Base-by-base conservation (phyloP, 1,284 basidiomycete species). In the Boletus putidus region DNA sequence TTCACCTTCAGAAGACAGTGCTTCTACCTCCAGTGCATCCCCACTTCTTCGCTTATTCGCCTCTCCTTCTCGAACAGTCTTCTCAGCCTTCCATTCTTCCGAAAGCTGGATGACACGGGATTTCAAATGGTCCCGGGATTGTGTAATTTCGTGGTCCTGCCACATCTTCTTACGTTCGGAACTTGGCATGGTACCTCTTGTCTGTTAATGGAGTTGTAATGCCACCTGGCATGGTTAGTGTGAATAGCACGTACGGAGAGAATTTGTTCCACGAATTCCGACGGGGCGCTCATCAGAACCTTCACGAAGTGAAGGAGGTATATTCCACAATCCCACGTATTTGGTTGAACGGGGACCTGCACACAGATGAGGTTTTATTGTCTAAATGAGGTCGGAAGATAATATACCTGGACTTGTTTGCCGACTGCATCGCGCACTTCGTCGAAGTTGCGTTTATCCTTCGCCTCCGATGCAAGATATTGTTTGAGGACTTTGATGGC, bases 241-340 rank as follows among this genome's bases (percentile, higher is more conserved):
- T 10, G 36, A 25, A 57, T 36, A 25, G 49, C 52, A 62, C 55
- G 68, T 76, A 72, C 69, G 15, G 68, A 60, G 82, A 86, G 67
- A 55, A 89, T 86, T 37, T 77, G 67, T 11, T 77, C 63, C 52
- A 72, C 75, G 50, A 81, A 80, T 9, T 70, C 66, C 1, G 70
- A 67, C 0, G 89, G 85, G 59, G 87, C 75, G 14, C 68, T 75
- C 73, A 92, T 82, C 72, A 94, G 92, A 2, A 79, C 82, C 61
- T 83, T 78, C n/a, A 85, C 86, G 51, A 91, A 89, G 65, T 94
- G 89, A n/a, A 94, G 75, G 12, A 94, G 76, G 71, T 91, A 94
- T 40, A 92, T 68, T 9, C 94, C 94, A 65, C 94, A 96, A 70
- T 96, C 93, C 69, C 88, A 91, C 61, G 78, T 91, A 72, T 96